A percentile compares a stretch with the other conserved stretches of the same genome.
phyloP scores from a whole-genome alignment of 2,329 filamentous ascomycete genomes.

The Fusarium lyarnte region DNA sequence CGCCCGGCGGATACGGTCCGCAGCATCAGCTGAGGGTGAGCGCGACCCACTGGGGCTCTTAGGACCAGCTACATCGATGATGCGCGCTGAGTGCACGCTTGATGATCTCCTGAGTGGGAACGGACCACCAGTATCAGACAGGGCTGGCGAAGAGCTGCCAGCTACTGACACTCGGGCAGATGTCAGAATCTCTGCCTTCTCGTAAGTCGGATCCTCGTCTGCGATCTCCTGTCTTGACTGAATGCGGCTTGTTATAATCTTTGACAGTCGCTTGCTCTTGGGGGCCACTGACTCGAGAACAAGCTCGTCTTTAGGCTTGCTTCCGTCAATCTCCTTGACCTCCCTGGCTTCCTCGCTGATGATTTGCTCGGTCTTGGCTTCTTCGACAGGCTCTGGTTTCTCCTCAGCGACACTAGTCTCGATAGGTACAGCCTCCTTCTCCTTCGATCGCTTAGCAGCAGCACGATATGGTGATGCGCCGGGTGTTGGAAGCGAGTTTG shows the following conservation, averaged over 20 bases:
- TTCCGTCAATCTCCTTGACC: conserved; percentile 10
- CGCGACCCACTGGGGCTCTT: conserved; percentile 63
- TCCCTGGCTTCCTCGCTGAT: neutral
- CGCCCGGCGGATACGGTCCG: conserved; percentile 54
- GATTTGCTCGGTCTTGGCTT: conserved; percentile 10
- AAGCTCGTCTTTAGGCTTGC: conserved; percentile 5
- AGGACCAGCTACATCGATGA: conserved; percentile 65
- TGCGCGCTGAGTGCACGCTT: conserved; percentile 65
- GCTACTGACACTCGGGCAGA: conserved; percentile 65
- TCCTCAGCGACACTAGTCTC: conserved; percentile 7
- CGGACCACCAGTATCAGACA: conserved; percentile 57
- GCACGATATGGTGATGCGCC: conserved; percentile 38
- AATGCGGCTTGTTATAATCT: conserved; percentile 38
- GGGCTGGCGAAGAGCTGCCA: conserved; percentile 60
- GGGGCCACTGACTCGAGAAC: conserved; percentile 13
- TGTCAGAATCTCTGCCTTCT: conserved; percentile 68
- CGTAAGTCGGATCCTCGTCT: conserved; percentile 57
- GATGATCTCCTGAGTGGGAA: conserved; percentile 52
- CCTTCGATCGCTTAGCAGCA: conserved; percentile 20
- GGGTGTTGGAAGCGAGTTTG: conserved; percentile 43
- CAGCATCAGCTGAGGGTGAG: conserved; percentile 57
- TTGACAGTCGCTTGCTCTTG: conserved; percentile 38
- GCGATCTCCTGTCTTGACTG: conserved; percentile 25
- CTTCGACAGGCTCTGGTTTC: conserved; percentile 2
- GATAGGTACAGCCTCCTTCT: conserved; percentile 17